Conservation (phyloP, 805 yeast species). For the Yarrowia yakushimensis region DNA sequence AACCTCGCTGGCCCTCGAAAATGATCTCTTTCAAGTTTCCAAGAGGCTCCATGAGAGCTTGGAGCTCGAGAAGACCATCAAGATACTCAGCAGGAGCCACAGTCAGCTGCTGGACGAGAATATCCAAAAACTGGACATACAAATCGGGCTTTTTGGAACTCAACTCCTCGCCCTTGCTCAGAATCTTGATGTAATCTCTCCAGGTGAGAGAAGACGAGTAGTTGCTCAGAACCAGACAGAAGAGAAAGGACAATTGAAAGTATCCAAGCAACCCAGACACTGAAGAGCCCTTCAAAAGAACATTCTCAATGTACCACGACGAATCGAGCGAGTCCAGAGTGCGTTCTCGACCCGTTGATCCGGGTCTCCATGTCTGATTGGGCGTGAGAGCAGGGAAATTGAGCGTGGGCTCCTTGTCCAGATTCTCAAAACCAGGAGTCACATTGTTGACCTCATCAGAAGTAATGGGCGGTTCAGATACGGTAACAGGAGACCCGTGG, state of each 20-base stretch:
- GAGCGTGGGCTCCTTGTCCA: conserved; percentile 30
- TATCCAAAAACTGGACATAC: conserved; percentile 37
- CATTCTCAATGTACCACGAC: conserved; percentile 51
- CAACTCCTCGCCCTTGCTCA: conserved; percentile 40
- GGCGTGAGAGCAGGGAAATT: conserved; percentile 32
- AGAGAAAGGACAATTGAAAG: conserved; percentile 49
- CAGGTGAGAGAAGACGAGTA: conserved; percentile 63
- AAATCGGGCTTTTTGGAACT: conserved; percentile 35
- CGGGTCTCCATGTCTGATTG: conserved; percentile 39
- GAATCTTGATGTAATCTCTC: conserved; percentile 49
- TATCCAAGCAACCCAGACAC: conserved; percentile 47
- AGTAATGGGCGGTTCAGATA: neutral
- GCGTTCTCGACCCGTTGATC: conserved; percentile 41
- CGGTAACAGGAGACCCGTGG: neutral
- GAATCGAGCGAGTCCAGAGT: conserved; percentile 58
- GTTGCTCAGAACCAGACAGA: conserved; percentile 55
- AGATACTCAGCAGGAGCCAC: conserved; percentile 46
- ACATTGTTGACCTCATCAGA: neutral
- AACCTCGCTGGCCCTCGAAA: conserved; percentile 17
- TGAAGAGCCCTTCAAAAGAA: conserved; percentile 36
- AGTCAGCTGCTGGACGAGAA: conserved; percentile 42
- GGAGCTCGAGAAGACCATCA: conserved; percentile 38
- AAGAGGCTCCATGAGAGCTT: conserved; percentile 30
- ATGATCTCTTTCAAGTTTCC: conserved; percentile 25
- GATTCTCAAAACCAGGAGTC: neutral